Evolutionary conservation across 2,329 filamentous ascomycete species (phyloP), one percentile per base, ranked within the genome.

Genomic region (Aaosphaeria arxii): DNA sequence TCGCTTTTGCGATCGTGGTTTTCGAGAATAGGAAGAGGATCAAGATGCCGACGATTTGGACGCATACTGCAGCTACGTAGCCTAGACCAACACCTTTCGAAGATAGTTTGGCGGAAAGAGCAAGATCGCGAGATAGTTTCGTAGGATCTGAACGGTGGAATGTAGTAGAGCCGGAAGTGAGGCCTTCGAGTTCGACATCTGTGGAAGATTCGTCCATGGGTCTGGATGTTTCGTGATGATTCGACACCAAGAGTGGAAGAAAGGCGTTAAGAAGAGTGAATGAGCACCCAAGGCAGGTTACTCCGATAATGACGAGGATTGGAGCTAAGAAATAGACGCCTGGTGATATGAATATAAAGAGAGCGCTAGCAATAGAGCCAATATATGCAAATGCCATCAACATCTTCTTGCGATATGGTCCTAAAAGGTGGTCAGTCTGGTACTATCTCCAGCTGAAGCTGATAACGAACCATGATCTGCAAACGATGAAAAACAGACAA

Each of bases 201-300:
- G 54, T 51, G 5, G 56, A 48, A 5, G 48, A 50, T 30, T 56
- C 50, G n/a, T 54, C 46, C 11, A 45, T 28, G 0, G 45, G 13
- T 39, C 57, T 58, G 4, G 43, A 30, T 6, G 47, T 51, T n/a
- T 64, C 50, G 3, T 88, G 86, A 65, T 96, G 88, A 58, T 95
- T 85, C 39, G 90, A 82, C 42, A 96, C 91, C 9, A 96, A 78
- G 2, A 96, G 77, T 0, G 92, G 92, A 24, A 97, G 74, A 59
- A 95, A 96, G 0, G 91, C 94, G 72, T 97, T 97, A 28, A 96
- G 77, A n/a, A 97, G 76, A 2, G 96, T 91, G 67, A 96, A 96
- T 0, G 90, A 95, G n/a, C 89, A 91, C 13, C 92, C 92, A 57
- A 96, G 90, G 36, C 89, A 91, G 1, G 89, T 91, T 62, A 96